Evolutionary conservation across 495 filamentous ascomycete species (phyloP).

Genomic region (Parmelia sp.): DNA sequence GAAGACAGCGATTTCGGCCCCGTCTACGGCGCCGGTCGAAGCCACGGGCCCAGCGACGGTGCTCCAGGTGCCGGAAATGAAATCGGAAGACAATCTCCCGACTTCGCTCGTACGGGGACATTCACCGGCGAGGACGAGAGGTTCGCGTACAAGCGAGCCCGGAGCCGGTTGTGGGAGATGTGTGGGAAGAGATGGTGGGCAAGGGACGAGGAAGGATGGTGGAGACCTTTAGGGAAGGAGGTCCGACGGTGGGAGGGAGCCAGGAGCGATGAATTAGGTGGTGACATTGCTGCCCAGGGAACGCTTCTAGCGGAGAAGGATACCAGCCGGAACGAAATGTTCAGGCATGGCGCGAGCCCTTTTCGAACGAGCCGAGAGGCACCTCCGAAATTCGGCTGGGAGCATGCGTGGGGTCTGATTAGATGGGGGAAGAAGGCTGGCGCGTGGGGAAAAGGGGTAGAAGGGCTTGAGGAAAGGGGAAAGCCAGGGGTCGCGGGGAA

Average conservation of each 20-base stretch:
- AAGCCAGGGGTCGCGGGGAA: conserved; percentile 2
- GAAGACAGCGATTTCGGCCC: conserved; percentile 33
- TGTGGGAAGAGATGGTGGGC: conserved; percentile 56
- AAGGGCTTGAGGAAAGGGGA: conserved; percentile 36
- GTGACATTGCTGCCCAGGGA: conserved; percentile 22
- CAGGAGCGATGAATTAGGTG: background rate
- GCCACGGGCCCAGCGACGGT: conserved; percentile 23
- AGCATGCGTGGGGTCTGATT: conserved; percentile 49
- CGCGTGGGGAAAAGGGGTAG: conserved; percentile 44
- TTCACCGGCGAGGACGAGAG: conserved; percentile 68
- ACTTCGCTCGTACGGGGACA: conserved; percentile 48
- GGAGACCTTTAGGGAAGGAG: conserved; percentile 54
- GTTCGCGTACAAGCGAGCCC: conserved; percentile 64
- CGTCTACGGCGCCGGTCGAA: conserved; percentile 25
- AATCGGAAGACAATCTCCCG: conserved; percentile 21
- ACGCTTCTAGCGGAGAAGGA: conserved; percentile 33
- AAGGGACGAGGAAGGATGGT: conserved; percentile 49
- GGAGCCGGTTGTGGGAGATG: conserved; percentile 64
- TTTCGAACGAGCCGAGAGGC: conserved; percentile 39
- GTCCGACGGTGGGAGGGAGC: conserved; percentile 53
- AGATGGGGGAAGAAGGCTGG: conserved; percentile 50
- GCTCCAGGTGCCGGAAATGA: conserved; percentile 25
- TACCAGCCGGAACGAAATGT: conserved; percentile 25
- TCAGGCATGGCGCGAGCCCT: conserved; percentile 37
- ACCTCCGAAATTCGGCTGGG: conserved; percentile 43